Evolutionary conservation across 2,329 filamentous ascomycete genomes (phyloP).

Genomic region (Pezicula radicicola): DNA sequence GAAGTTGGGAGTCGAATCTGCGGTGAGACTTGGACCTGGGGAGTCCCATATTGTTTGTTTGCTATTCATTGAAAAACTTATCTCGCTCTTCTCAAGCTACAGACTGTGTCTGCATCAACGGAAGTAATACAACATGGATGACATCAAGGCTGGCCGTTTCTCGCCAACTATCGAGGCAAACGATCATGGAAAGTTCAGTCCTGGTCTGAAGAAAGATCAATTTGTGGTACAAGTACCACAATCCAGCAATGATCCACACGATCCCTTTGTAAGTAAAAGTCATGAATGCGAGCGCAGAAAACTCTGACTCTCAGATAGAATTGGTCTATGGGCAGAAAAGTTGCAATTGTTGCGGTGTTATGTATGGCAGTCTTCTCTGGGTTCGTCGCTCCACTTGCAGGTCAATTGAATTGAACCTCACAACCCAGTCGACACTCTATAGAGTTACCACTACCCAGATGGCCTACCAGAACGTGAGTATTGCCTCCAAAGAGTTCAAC

Average conservation of each 20-base stretch:
- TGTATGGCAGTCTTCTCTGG: conserved; percentile 34
- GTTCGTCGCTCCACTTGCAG: conserved; percentile 31
- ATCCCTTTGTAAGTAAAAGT: conserved; percentile 29
- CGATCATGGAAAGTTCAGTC: neutral
- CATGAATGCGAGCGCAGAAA: too few species aligned
- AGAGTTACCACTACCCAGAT: conserved; percentile 29
- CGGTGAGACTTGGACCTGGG: too few species aligned
- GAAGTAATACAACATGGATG: neutral
- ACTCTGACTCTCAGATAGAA: conserved; percentile 22
- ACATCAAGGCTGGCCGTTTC: neutral
- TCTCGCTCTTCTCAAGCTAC: neutral
- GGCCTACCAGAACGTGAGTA: conserved; percentile 21
- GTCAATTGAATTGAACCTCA: conserved; percentile 33
- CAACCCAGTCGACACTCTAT: conserved; percentile 31
- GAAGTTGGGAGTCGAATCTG: too few species aligned
- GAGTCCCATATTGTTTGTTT: too few species aligned
- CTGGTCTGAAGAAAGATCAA: conserved; percentile 4
- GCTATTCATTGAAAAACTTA: too few species aligned
- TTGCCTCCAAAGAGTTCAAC: too few species aligned
- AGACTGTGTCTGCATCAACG: neutral
- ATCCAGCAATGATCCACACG: conserved; percentile 28
- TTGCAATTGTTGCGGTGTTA: conserved; percentile 28
- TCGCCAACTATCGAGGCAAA: neutral
- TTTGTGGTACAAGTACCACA: conserved; percentile 35
- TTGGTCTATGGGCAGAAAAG: conserved; percentile 30